Percentiles rank a stretch among this genome's conserved stretches.
phyloP scores from a whole-genome alignment of 2,329 filamentous ascomycete species.

The Pseudovirgaria hyperparasitica region DNA sequence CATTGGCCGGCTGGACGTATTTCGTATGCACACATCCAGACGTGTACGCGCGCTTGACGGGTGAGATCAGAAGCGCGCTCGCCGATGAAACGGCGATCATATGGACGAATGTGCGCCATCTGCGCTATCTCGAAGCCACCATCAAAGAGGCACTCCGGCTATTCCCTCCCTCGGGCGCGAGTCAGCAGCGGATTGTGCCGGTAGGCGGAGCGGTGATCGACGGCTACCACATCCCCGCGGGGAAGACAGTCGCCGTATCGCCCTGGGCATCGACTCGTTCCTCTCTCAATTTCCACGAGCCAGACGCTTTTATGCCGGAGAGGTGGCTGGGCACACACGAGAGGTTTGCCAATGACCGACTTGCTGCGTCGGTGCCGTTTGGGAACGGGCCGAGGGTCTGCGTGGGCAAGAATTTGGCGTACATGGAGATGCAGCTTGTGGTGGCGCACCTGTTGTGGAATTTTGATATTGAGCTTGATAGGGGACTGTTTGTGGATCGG shows the following conservation, averaged over 20 bases:
- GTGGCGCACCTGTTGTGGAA: slow-evolving; percentile 24
- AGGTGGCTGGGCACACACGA: slow-evolving; percentile 1
- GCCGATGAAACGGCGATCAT: too few relatives aligned
- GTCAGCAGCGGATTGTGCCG: slow-evolving; percentile 13
- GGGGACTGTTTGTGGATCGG: background rate
- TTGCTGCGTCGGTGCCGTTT: slow-evolving; percentile 2
- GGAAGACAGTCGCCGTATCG: too few relatives aligned
- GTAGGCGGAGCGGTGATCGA: slow-evolving; percentile 9
- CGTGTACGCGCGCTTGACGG: too few relatives aligned
- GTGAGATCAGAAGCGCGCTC: too few relatives aligned
- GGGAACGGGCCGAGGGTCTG: slow-evolving; percentile 3
- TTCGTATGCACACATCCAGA: slow-evolving; percentile 4
- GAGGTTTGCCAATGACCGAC: slow-evolving; percentile 1
- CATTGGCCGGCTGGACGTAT: slow-evolving; percentile 13
- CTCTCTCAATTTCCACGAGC: slow-evolving; percentile 1
- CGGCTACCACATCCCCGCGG: slow-evolving; percentile 11
- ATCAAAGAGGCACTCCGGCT: slow-evolving; percentile 15
- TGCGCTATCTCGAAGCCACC: slow-evolving; percentile 14
- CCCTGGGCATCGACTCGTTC: too few relatives aligned
- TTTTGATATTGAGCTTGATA: slow-evolving; percentile 19
- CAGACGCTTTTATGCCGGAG: slow-evolving; percentile 1
- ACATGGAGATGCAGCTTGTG: slow-evolving; percentile 24
- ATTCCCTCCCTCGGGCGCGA: slow-evolving; percentile 13
- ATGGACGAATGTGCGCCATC: too few relatives aligned
- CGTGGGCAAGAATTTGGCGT: slow-evolving; percentile 15